Base-by-base conservation (phyloP, 2,329 filamentous ascomycete genomes). In the Fusarium secorum region DNA sequence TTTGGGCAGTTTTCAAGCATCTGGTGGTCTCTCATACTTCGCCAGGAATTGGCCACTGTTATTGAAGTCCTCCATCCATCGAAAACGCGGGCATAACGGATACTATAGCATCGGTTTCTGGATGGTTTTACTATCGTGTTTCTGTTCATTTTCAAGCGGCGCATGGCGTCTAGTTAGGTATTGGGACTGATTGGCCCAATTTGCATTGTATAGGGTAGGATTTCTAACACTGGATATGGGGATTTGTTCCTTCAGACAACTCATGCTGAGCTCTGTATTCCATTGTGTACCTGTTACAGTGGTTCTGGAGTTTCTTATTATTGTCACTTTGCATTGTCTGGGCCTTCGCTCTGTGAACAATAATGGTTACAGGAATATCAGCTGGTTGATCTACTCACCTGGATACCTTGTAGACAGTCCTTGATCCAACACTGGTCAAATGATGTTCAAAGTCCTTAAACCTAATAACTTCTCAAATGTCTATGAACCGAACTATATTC, bases 141-240 rank as follows among this genome's bases (percentile, higher is more conserved):
- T 33, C 48, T 33, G 36, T 32, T 49, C 26, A 35, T 49, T 45
- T 41, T 30, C 18, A 54, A n/a, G 33, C 22, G 59, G 68, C 44
- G 59, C 36, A 54, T 8, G 67, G 69, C 53, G 69, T 66, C 70
- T 51, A 15, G 61, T 72, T 51, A 15, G 61, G 36, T 61, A 41
- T 36, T 11, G 32, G 42, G 30, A 35, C 35, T 54, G 46, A 20
- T 18, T n/a, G 5, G 22, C 24, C 20, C 7, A 20, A 14, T 28
- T 45, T 36, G 22, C 7, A 32, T 56, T 26, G 44, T 71, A 49
- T 66, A 71, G 69, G 69, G 61, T 72, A 71, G 13, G 24, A 7
- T n/a, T 44, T 49, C 32, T 24, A 24, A 22, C 14, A 42, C 24
- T 7, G 11, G 51, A 14, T 10, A 17, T 7, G 24, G 10, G 20